phyloP scores from a whole-genome alignment of 1,139 yeast species.

The Scheffersomyces stambukii region DNA sequence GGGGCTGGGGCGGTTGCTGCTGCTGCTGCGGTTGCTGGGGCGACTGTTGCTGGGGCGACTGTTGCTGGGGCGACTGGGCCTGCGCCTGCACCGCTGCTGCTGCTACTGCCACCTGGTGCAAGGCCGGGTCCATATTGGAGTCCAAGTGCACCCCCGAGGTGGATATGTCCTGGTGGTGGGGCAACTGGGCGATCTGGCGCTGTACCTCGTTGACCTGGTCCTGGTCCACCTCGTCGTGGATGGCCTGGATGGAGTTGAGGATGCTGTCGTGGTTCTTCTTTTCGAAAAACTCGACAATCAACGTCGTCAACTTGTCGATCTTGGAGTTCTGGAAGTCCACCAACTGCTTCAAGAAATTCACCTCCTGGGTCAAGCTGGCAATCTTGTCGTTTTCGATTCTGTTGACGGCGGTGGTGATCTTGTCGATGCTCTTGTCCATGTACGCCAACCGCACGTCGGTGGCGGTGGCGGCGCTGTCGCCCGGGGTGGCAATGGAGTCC shows the following conservation, averaged over 20 bases:
- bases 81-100: slow-evolving; percentile 21
- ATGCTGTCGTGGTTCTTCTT: slow-evolving; percentile 30
- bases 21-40: slow-evolving; percentile 2
- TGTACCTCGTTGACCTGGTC: slow-evolving; percentile 11
- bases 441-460: slow-evolving; percentile 1
- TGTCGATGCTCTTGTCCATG: slow-evolving; percentile 12
- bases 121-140: slow-evolving; percentile 36
- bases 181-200: slow-evolving; percentile 9
- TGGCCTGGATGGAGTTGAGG: slow-evolving; percentile 21
- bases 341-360: slow-evolving; percentile 33
- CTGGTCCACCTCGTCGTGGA: slow-evolving; percentile 23
- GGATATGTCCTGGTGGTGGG: slow-evolving; percentile 5
- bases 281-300: slow-evolving; percentile 30
- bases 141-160: slow-evolving; percentile 17
- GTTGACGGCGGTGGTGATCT: slow-evolving; percentile 10
- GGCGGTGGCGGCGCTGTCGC: slow-evolving; percentile 3
- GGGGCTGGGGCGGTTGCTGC: slow-evolving; percentile 2
- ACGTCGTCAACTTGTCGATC: slow-evolving; percentile 34
- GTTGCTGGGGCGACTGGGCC: slow-evolving; percentile 1
- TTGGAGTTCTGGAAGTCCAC: slow-evolving; percentile 37
- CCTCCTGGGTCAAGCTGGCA: slow-evolving; percentile 25
- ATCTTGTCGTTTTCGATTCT: slow-evolving; percentile 21
- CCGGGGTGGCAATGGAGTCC: not conserved
- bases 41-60: slow-evolving; percentile 2
- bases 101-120: slow-evolving; percentile 38